These are phyloP conservation scores for Pterocarpus santalinus DNA, from an alignment of 306 rosid species.

Conservation along the genomic window DNA sequence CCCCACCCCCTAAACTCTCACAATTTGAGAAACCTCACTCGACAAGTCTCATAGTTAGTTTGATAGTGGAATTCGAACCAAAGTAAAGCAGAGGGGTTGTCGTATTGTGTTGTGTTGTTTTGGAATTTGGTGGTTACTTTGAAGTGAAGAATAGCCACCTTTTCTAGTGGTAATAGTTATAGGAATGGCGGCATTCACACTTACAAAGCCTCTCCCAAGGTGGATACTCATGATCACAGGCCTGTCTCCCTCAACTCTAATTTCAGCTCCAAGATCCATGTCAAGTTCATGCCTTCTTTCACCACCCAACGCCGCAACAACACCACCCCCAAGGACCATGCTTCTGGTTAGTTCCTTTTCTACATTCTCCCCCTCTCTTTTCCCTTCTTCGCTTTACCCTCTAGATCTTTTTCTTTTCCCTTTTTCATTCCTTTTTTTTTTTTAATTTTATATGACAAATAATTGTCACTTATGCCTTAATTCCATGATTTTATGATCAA, in stretches of 20 bases:
- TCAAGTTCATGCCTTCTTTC: too few species aligned
- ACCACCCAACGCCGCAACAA: too few species aligned
- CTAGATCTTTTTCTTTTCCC: too few species aligned
- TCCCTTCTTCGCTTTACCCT: conserved; percentile 36
- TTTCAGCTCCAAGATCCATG: too few species aligned
- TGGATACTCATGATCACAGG: too few species aligned
- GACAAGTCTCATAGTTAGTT: too few species aligned
- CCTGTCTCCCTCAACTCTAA: too few species aligned
- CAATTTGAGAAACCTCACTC: too few species aligned
- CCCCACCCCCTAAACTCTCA: too few species aligned
- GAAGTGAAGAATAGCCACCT: conserved; percentile 67
- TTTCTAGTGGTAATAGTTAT: conserved; percentile 55
- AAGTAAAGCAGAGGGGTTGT: not conserved
- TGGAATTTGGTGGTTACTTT: not conserved
- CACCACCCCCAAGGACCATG: too few species aligned
- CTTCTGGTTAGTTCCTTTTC: conserved; percentile 60
- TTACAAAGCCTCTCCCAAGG: not conserved
- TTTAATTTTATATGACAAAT: not conserved
- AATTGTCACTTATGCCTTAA: conserved; percentile 2
- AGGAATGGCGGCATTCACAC: conserved; percentile 44
- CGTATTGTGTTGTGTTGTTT: not conserved
- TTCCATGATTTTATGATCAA: not conserved
- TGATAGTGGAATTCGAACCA: not conserved
- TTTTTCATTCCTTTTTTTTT: not conserved
- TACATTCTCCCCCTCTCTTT: conserved; percentile 13